Evolutionary conservation across 2,329 filamentous ascomycete species (phyloP), one percentile per base, ranked within the genome.

Genomic region (Colletotrichum theobromicola): DNA sequence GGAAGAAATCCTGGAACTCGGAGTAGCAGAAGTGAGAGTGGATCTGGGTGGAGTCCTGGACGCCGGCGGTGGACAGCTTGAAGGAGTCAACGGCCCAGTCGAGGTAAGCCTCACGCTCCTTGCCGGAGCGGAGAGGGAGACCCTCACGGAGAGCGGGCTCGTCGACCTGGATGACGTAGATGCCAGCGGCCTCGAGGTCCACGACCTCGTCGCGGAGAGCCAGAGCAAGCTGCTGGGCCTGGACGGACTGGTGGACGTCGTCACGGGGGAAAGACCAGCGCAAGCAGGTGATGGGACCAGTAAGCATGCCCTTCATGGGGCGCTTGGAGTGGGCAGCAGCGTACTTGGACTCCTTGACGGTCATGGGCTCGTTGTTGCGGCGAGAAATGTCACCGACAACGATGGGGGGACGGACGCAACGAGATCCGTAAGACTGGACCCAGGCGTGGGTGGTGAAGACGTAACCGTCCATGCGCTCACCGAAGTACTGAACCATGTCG

Each of bases 11-110:
- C 90, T 99, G 97, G 95, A 99, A 99, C 92, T 99, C 97, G 67
- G 97, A 98, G 93, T 99, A 99, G 88, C 97, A 99, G 94, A 99
- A 99, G 91, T 99, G 97, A 78, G 96, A 98, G 94, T 99, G 97
- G 87, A 99, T 98, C 92, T 99, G 97, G 80, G 97, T 99, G 74
- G 94, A 94, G 87, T 99, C 95, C 88, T 95, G 89, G 76, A 99
- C 96, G 85, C 95, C 97, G 76, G 95, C 93, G 81, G 96, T 97
- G 79, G 96, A 93, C 79, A 99, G 95, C 86, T 95, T 95, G 95
- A 99, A 99, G 81, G 96, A 95, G 89, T 98, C 93, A 82, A 99
- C 97, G 76, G 97, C 97, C 97, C 97, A 99, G 81, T 94, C 90
- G 80, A 99, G 93, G 92, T 99, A 99, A 83, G 95, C 95, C 85